Percentiles rank a stretch among this genome's conserved stretches.
Conservation (phyloP, 2,329 filamentous ascomycete species). For the Chaetomiaceae sp. region DNA sequence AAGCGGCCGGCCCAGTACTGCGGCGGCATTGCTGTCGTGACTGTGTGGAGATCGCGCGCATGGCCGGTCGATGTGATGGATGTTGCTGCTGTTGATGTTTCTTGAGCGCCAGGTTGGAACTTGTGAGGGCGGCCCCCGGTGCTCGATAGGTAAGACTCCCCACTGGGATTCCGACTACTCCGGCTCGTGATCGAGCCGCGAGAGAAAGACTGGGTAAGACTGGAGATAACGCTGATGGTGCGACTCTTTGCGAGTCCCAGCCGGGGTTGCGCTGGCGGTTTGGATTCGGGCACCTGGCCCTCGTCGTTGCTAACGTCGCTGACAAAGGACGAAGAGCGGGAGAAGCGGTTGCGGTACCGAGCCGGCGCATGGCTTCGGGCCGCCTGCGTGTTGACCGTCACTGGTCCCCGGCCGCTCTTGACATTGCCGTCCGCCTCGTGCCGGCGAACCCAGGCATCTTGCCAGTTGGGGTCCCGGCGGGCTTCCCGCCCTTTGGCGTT, state of each 20-base stretch:
- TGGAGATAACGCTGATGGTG: constrained; percentile 21
- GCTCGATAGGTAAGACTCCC: constrained; percentile 8
- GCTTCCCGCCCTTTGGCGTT: background rate
- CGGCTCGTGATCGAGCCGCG: constrained; percentile 16
- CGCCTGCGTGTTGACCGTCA: background rate
- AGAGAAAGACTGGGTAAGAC: constrained; percentile 23
- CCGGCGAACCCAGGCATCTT: background rate
- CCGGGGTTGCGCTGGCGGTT: background rate
- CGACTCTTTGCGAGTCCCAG: constrained; percentile 19
- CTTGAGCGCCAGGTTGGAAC: background rate
- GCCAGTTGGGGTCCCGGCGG: background rate
- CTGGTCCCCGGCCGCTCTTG: background rate
- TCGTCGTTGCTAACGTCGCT: background rate
- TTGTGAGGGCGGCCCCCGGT: background rate
- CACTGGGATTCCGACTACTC: constrained; percentile 18
- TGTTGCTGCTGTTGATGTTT: background rate
- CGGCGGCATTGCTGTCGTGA: constrained; percentile 42
- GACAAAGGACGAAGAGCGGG: background rate
- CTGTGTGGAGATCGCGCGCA: constrained; percentile 26
- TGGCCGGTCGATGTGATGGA: constrained; percentile 7
- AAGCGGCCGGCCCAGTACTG: constrained; percentile 62
- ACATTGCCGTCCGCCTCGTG: background rate
- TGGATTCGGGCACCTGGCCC: background rate
- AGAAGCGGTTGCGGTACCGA: background rate
- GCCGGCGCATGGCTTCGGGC: background rate